These are phyloP conservation scores for Phialocephala sp. DNA, from an alignment of 2,329 filamentous ascomycete genomes.

Conservation along the genomic window DNA sequence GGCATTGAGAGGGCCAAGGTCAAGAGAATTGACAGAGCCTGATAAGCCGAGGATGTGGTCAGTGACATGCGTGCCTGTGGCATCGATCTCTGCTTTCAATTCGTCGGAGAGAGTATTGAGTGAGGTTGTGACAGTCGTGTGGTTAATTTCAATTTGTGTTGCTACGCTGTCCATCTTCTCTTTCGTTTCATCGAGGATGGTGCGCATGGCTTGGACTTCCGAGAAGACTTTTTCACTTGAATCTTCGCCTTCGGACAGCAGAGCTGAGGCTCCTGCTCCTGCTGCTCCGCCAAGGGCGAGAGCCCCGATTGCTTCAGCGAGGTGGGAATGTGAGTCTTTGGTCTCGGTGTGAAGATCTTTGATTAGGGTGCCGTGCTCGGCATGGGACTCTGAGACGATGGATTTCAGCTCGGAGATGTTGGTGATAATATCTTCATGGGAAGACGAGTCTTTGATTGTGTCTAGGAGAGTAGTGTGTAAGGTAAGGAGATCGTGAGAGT, in stretches of 20 bases:
- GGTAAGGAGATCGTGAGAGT: conserved; percentile 28
- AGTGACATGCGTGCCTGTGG: conserved; percentile 32
- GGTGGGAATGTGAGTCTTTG: conserved; percentile 32
- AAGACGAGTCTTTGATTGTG: conserved; percentile 24
- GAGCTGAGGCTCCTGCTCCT: conserved; percentile 29
- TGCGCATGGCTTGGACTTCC: conserved; percentile 32
- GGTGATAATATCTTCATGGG: conserved; percentile 29
- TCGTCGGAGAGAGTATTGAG: conserved; percentile 36
- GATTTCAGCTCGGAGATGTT: conserved; percentile 36
- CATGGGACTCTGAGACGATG: conserved; percentile 35
- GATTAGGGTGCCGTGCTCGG: conserved; percentile 28
- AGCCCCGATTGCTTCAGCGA: conserved; percentile 33
- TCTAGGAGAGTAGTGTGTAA: conserved; percentile 16
- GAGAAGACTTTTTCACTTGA: conserved; percentile 27
- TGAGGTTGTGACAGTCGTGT: conserved; percentile 36
- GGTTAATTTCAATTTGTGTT: conserved; percentile 37
- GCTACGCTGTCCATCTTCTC: conserved; percentile 26
- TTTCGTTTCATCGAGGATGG: conserved; percentile 28
- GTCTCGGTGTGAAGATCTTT: conserved; percentile 36
- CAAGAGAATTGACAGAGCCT: neutral
- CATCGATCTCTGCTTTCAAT: conserved; percentile 38
- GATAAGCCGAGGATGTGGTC: conserved; percentile 28
- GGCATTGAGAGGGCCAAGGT: conserved; percentile 19
- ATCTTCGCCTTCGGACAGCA: conserved; percentile 20
- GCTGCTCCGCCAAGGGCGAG: conserved; percentile 33